phyloP scores from a whole-genome alignment of 1,284 basidiomycete species.

The Clitocybe nebularis region DNA sequence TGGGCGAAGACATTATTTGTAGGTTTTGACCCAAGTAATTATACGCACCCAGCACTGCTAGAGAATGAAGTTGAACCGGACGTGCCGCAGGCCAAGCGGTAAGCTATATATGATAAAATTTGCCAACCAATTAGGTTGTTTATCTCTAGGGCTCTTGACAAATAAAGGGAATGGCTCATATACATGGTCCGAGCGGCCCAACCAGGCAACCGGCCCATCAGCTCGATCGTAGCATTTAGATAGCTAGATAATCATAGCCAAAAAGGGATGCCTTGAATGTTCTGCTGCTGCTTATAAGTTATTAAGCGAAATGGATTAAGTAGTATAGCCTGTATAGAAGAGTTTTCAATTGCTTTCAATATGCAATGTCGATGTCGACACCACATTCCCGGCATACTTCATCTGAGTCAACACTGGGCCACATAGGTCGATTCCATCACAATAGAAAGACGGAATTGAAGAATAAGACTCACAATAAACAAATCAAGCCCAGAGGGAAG shows the following conservation, averaged over 20 bases:
- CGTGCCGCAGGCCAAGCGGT: background rate
- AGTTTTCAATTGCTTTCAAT: background rate
- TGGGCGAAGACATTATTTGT: background rate
- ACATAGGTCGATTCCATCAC: background rate
- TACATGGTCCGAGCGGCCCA: too few relatives aligned
- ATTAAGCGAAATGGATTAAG: background rate
- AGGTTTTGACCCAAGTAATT: too few relatives aligned
- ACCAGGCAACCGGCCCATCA: background rate
- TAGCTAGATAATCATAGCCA: background rate
- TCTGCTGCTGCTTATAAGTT: too few relatives aligned
- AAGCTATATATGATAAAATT: background rate
- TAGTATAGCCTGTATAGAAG: background rate
- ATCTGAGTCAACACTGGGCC: background rate
- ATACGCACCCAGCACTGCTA: too few relatives aligned
- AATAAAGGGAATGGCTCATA: too few relatives aligned
- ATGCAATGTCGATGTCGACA: background rate
- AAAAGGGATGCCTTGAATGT: background rate
- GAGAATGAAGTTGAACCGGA: too few relatives aligned
- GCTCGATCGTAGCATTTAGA: background rate
- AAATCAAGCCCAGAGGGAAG: background rate
- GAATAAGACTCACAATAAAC: background rate
- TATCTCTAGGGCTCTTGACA: conserved; percentile 2
- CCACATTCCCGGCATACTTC: background rate
- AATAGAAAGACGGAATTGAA: background rate
- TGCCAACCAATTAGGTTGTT: conserved; percentile 1